Base-by-base conservation (phyloP, 768 basidiomycete species). In the Suillus subluteus region DNA sequence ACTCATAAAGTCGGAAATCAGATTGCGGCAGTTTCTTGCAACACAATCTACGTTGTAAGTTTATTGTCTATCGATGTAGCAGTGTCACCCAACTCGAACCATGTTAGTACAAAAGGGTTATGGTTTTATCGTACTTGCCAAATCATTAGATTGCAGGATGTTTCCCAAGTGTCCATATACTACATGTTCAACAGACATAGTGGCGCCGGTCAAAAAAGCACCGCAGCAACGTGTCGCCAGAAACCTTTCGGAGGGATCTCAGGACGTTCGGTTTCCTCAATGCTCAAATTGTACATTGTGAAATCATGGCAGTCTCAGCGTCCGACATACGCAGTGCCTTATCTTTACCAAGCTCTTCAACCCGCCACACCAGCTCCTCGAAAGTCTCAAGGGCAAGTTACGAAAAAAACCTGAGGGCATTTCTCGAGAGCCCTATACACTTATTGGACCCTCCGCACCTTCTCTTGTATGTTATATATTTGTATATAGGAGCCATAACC, bases 371-470 rank as follows among this genome's bases (percentile, higher is more conserved):
- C 84, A n/a, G 84, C 82, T 46, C 74, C 76, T 2, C 86, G 84
- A 71, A 90, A 86, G 70, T 66, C 79, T 4, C 43, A 75, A 30
- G 64, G 80, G n/a, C 21, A 79, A 0, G 64, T 76, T 2, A 73
- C 82, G 15, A 85, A 86, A 73, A 26, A 94, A 92, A 78, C 93
- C 93, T 4, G 94, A 95, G 23, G 96, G 97, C 23, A 96, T 98
- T 67, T 91, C 95, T 0, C 84, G 96, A 70, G 96, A 98, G 77
- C 84, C 99, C 2, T 98, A 92, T 79, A 89, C 92, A 1, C 87
- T 99, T 66, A 98, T 99, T 70, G 97, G 97, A n/a, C 89, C 94
- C 67, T 92, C 94, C 58, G 91, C 92, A 13, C 96, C 97, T 0
- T 89, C 91, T 3, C 84, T 99, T 59, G 91, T 89, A 32, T 32